phyloP scores from a whole-genome alignment of 139 green algal genomes.

The Volvox africanus region DNA sequence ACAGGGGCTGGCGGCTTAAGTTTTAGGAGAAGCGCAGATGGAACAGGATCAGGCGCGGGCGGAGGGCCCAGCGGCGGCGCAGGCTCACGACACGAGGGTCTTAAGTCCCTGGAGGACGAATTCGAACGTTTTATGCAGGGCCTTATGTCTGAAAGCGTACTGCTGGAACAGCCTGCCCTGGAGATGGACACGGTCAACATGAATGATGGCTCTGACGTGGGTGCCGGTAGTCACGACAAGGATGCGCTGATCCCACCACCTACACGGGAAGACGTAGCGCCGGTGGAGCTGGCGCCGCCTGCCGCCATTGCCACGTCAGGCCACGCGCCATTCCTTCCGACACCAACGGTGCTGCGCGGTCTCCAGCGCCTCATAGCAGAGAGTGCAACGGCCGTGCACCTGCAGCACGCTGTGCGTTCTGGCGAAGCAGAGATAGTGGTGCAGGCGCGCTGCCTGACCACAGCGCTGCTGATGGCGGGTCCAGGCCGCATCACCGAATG shows the following conservation, averaged over 20 bases:
- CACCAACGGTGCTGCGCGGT: background rate
- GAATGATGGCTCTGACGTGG: background rate
- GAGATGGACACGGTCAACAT: background rate
- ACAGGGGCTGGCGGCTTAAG: too few species aligned
- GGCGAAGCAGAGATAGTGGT: conserved; percentile 58
- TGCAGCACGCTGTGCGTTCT: conserved; percentile 56
- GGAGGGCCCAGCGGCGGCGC: background rate
- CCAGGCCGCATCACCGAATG: conserved; percentile 28
- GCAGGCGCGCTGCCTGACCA: conserved; percentile 65
- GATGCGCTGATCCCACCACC: background rate
- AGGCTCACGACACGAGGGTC: background rate
- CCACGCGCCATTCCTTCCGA: too few species aligned
- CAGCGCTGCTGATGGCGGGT: conserved; percentile 67
- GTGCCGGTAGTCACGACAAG: background rate
- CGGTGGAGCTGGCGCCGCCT: background rate
- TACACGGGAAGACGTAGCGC: background rate
- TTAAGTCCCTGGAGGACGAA: conserved; percentile 11
- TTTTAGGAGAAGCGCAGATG: background rate
- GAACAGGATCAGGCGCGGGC: background rate
- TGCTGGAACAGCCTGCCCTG: conserved; percentile 28
- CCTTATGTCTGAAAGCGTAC: conserved; percentile 7
- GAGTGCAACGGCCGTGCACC: conserved; percentile 26
- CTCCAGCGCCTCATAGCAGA: conserved; percentile 49
- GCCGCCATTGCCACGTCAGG: background rate
- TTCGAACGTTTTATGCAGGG: conserved; percentile 35